Conservation (phyloP, 345 rosid genomes). For the Erucastrum elatum region DNA sequence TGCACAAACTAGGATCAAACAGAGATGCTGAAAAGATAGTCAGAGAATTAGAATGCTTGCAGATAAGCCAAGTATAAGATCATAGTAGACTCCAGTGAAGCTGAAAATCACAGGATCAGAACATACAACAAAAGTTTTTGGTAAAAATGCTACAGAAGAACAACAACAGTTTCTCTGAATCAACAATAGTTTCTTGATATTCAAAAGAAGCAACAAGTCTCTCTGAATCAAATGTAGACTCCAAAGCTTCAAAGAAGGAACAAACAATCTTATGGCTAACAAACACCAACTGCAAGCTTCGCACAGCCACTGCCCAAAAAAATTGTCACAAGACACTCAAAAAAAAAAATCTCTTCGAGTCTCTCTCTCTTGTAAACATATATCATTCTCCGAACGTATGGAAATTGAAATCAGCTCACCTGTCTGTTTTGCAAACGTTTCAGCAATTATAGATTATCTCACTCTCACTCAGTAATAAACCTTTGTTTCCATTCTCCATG, state of each 20-base stretch:
- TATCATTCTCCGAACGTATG: conserved; percentile 22
- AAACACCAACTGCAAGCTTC: conserved; percentile 66
- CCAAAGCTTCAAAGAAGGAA: conserved; percentile 39
- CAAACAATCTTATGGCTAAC: conserved; percentile 51
- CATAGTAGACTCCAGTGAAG: background rate
- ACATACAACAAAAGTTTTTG: background rate
- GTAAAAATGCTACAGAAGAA: background rate
- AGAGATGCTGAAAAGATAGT: background rate
- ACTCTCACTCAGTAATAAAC: conserved; percentile 43
- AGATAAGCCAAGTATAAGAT: background rate
- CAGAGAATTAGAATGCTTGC: background rate
- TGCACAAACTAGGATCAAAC: background rate
- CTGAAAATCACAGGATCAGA: background rate
- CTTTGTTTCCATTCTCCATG: conserved; percentile 34
- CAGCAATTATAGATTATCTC: conserved; percentile 40
- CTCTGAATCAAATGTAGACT: conserved; percentile 39
- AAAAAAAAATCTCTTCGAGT: too few relatives aligned
- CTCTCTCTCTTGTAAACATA: too few relatives aligned
- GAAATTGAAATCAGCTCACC: conserved; percentile 26
- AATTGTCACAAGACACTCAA: conserved; percentile 26
- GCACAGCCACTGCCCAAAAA: conserved; percentile 24
- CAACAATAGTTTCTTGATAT: conserved; percentile 41
- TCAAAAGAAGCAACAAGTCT: conserved; percentile 56
- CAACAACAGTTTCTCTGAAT: conserved; percentile 10
- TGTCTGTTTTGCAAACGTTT: conserved; percentile 22